Evolutionary conservation across 495 filamentous ascomycete genomes (phyloP).

Genomic region (Penicillium samsonianum): DNA sequence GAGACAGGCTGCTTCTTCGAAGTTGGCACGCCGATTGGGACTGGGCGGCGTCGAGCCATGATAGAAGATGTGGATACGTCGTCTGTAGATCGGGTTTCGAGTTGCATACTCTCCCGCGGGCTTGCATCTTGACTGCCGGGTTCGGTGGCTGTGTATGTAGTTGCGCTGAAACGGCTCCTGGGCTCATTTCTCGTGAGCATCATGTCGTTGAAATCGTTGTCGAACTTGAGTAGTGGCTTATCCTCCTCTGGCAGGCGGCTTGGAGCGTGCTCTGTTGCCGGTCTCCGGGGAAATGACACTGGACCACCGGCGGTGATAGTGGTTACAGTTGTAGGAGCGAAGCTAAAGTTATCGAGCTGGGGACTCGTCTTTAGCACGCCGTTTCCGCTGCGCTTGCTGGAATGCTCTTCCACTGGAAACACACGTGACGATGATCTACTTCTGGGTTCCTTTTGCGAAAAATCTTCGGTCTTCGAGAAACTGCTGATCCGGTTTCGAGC

Average conservation of each 20-base stretch:
- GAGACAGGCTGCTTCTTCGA: slow-evolving; percentile 40
- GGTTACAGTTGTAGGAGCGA: slow-evolving; percentile 37
- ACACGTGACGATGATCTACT: slow-evolving; percentile 31
- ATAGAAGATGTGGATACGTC: slow-evolving; percentile 36
- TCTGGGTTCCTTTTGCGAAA: slow-evolving; percentile 17
- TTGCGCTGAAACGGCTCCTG: slow-evolving; percentile 70
- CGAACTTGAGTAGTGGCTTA: slow-evolving; percentile 20
- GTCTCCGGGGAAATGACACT: slow-evolving; percentile 15
- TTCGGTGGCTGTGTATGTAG: slow-evolving; percentile 65
- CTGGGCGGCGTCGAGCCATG: slow-evolving; percentile 50
- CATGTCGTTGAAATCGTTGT: slow-evolving; percentile 27
- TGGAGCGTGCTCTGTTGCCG: slow-evolving; percentile 15
- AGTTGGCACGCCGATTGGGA: slow-evolving; percentile 44
- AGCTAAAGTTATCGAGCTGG: slow-evolving; percentile 17
- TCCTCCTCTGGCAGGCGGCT: background rate
- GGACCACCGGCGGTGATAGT: slow-evolving; percentile 41
- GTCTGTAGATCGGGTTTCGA: slow-evolving; percentile 37
- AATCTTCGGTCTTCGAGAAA: slow-evolving; percentile 30
- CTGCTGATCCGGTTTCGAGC: slow-evolving; percentile 30
- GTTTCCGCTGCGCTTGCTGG: slow-evolving; percentile 9
- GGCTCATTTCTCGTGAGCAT: slow-evolving; percentile 46
- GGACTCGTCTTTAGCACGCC: slow-evolving; percentile 9
- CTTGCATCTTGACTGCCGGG: slow-evolving; percentile 39
- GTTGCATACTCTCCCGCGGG: slow-evolving; percentile 43
- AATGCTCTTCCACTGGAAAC: slow-evolving; percentile 19